Percentiles rank a stretch among this genome's conserved stretches.
Evolutionary conservation across 2,329 filamentous ascomycete genomes (phyloP).

Genomic region (Neopestalotiopsis clavispora): DNA sequence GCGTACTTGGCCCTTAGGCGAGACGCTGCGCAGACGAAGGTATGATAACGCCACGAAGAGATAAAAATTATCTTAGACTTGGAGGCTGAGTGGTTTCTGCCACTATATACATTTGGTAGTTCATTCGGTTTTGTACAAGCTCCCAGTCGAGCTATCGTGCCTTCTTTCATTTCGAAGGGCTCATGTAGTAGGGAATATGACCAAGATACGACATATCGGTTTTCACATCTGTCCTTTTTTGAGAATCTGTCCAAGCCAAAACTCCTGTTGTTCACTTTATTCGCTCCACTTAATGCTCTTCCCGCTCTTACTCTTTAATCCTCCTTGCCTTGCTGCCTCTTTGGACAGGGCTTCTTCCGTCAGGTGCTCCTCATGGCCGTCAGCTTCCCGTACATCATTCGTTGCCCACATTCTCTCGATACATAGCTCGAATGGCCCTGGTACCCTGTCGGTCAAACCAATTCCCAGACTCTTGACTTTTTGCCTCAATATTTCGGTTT

Average conservation of each 20-base stretch:
- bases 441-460: constrained; percentile 85
- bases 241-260: background rate
- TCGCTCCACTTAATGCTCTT: constrained; percentile 46
- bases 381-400: constrained; percentile 59
- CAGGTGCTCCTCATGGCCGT: constrained; percentile 26
- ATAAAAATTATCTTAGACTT: background rate
- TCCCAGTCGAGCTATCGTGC: constrained; percentile 4
- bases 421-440: constrained; percentile 85
- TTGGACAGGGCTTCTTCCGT: constrained; percentile 1
- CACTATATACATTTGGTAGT: constrained; percentile 1
- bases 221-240: background rate
- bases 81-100: background rate
- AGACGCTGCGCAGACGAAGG: constrained; percentile 36
- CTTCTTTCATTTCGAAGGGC: background rate
- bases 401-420: constrained; percentile 92
- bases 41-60: constrained; percentile 20
- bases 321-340: constrained; percentile 34
- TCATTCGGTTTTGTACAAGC: constrained; percentile 16
- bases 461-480: constrained; percentile 87
- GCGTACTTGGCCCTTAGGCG: constrained; percentile 65
- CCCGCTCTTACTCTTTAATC: constrained; percentile 47
- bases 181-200: background rate
- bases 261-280: background rate
- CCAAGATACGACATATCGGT: background rate
- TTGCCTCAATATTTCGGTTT: constrained; percentile 85